These are phyloP conservation scores for Geum urbanum DNA, from an alignment of 306 rosid genomes.

Conservation along the genomic window DNA sequence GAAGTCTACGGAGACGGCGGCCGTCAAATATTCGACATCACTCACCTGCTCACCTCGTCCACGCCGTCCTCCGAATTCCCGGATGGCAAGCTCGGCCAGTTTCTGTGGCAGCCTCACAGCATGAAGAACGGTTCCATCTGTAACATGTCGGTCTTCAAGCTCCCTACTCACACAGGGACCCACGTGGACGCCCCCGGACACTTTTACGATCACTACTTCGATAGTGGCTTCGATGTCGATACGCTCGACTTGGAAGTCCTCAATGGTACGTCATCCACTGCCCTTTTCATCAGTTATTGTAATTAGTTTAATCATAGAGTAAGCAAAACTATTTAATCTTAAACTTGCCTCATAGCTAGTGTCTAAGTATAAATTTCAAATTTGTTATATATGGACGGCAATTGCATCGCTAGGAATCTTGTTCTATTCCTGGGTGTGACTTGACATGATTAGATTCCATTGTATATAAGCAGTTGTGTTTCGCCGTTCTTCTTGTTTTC, in stretches of 20 bases:
- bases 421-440: no score
- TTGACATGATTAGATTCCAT: no score
- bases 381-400: no score
- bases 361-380: no score
- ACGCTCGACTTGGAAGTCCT: conserved; percentile 67
- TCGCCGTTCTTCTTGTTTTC: conserved; percentile 1
- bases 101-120: conserved; percentile 58
- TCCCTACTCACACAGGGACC: conserved; percentile 75
- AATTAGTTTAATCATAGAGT: no score
- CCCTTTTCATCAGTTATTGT: not conserved
- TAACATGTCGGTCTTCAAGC: conserved; percentile 53
- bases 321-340: no score
- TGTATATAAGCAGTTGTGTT: no score
- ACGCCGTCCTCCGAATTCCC: conserved; percentile 47
- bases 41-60: conserved; percentile 42
- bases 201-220: conserved; percentile 69
- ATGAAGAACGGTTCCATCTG: conserved; percentile 79
- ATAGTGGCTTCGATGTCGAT: conserved; percentile 80
- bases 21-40: conserved; percentile 64
- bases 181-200: conserved; percentile 87
- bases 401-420: no score
- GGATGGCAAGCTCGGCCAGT: conserved; percentile 59
- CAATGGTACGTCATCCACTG: conserved; percentile 40
- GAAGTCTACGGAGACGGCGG: conserved; percentile 69
- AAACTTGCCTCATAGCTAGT: no score